phyloP scores from a whole-genome alignment of 2,329 filamentous ascomycete species.

The Blastomyces silverae region DNA sequence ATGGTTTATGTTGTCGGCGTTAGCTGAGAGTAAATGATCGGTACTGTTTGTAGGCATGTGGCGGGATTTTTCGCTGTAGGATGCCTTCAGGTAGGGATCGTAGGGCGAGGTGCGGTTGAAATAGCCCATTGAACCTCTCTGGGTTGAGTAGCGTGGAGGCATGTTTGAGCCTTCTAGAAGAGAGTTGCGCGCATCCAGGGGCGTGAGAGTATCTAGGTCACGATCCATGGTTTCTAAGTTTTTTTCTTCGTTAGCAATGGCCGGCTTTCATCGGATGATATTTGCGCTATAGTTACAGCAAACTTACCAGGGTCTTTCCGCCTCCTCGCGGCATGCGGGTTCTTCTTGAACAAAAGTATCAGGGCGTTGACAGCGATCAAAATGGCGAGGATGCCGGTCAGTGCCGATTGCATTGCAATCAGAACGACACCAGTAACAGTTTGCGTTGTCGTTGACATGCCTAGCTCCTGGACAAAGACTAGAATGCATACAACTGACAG shows the following conservation, averaged over 20 bases:
- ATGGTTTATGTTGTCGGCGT: conserved; percentile 17
- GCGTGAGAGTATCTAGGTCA: conserved; percentile 75
- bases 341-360: conserved; percentile 72
- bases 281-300: background rate
- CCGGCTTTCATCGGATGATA: background rate
- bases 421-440: conserved; percentile 89
- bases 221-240: conserved; percentile 61
- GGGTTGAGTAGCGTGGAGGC: conserved; percentile 25
- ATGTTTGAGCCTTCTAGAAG: conserved; percentile 62
- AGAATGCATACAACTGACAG: conserved; percentile 83
- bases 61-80: conserved; percentile 21
- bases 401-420: conserved; percentile 78
- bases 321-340: conserved; percentile 74
- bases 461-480: conserved; percentile 88
- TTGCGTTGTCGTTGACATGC: conserved; percentile 83
- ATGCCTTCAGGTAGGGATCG: conserved; percentile 35
- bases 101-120: conserved; percentile 39
- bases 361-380: conserved; percentile 85
- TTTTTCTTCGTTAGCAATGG: conserved; percentile 16
- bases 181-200: conserved; percentile 78
- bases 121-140: conserved; percentile 33
- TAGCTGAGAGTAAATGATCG: conserved; percentile 31
- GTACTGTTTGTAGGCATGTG: conserved; percentile 31
- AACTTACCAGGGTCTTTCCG: conserved; percentile 82
- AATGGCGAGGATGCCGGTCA: conserved; percentile 77